Conservation (phyloP, 106 monocot species). For the Agapanthus africanus region DNA sequence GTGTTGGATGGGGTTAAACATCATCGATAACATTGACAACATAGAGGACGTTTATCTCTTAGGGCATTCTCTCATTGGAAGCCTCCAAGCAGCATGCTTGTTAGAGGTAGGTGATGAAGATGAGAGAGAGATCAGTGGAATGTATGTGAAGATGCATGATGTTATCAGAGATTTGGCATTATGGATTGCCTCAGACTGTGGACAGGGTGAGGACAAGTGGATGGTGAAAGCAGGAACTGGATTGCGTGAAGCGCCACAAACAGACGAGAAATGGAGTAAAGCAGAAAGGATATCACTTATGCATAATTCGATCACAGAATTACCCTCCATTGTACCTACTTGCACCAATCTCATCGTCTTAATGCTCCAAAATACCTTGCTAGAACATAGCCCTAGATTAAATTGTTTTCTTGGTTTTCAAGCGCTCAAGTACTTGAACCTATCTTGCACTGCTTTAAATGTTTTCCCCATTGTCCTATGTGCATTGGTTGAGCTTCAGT, state of each 20-base stretch:
- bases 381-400: neutral
- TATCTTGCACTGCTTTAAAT: slow-evolving; percentile 4
- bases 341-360: neutral
- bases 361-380: slow-evolving; percentile 1
- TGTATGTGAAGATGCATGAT: slow-evolving; percentile 15
- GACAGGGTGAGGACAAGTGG: slow-evolving; percentile 1
- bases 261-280: neutral
- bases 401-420: slow-evolving; percentile 2
- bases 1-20: slow-evolving; percentile 19
- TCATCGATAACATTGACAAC: slow-evolving; percentile 3
- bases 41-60: neutral
- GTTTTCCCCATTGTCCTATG: slow-evolving; percentile 11
- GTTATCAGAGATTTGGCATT: slow-evolving; percentile 5
- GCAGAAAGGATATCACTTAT: slow-evolving; percentile 2
- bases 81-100: slow-evolving; percentile 8
- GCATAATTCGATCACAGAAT: neutral
- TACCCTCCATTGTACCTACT: neutral
- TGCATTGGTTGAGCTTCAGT: slow-evolving; percentile 2
- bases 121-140: neutral
- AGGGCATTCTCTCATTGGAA: neutral
- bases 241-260: neutral
- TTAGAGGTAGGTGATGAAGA: neutral
- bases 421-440: slow-evolving; percentile 14
- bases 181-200: slow-evolving; percentile 19
- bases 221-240: neutral